These are phyloP conservation scores for Fusarium sp. DNA, from an alignment of 2,329 filamentous ascomycete genomes.

Conservation along the genomic window DNA sequence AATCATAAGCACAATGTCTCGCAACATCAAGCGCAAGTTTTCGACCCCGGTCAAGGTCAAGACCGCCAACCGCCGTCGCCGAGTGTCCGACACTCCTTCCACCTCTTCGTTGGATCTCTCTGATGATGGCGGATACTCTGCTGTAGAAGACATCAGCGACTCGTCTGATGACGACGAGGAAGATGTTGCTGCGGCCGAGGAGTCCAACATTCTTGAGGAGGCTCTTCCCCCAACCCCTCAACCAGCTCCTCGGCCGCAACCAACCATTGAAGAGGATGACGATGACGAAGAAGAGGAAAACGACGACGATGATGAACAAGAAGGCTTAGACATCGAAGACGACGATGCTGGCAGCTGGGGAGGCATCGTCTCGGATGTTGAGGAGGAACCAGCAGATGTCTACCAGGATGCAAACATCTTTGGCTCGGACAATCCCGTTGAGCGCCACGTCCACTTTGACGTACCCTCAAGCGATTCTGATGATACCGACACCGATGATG, in stretches of 20 bases:
- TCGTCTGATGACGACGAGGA: constrained; percentile 82
- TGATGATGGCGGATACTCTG: constrained; percentile 80
- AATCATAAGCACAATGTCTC: constrained; percentile 58
- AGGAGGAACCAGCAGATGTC: constrained; percentile 59
- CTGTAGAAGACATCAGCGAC: constrained; percentile 82
- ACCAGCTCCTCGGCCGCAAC: constrained; percentile 64
- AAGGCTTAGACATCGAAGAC: constrained; percentile 56
- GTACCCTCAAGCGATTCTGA: constrained; percentile 75
- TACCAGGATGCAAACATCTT: constrained; percentile 56
- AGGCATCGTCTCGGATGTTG: constrained; percentile 63
- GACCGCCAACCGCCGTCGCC: constrained; percentile 57
- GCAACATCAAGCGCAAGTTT: constrained; percentile 64
- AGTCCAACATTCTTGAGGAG: constrained; percentile 74
- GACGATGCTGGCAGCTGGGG: constrained; percentile 66
- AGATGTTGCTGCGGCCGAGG: constrained; percentile 81
- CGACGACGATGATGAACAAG: constrained; percentile 54
- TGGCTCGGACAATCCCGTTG: constrained; percentile 54
- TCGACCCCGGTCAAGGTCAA: constrained; percentile 58
- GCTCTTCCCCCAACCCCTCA: constrained; percentile 53
- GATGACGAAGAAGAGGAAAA: constrained; percentile 56
- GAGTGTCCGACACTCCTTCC: constrained; percentile 62
- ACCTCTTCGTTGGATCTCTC: constrained; percentile 70
- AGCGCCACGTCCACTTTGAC: constrained; percentile 81
- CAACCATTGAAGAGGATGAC: constrained; percentile 51
- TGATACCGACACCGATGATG: constrained; percentile 72